These are phyloP conservation scores for Penicilliopsis zonata DNA, from an alignment of 495 filamentous ascomycete species.

Conservation along the genomic window DNA sequence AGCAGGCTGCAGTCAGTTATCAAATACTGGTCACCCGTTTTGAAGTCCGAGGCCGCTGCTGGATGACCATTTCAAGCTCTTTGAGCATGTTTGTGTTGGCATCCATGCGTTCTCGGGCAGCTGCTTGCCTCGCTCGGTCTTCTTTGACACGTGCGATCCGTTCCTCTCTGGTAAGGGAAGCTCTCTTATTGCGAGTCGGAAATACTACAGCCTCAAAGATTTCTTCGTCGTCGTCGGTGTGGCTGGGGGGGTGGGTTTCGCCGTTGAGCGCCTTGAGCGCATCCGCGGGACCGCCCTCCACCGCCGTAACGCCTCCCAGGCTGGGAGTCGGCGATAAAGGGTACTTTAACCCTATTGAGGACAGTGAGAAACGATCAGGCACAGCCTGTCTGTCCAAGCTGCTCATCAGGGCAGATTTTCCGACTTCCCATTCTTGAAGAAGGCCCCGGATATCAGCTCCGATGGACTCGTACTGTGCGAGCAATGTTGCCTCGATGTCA, in stretches of 20 bases:
- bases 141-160: constrained; percentile 80
- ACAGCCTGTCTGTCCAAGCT: constrained; percentile 47
- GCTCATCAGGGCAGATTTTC: constrained; percentile 59
- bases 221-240: constrained; percentile 47
- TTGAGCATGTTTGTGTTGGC: constrained; percentile 79
- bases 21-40: constrained; percentile 39
- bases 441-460: constrained; percentile 73
- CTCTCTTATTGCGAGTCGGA: constrained; percentile 51
- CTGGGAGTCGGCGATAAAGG: constrained; percentile 72
- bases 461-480: constrained; percentile 89
- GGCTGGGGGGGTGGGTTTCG: constrained; percentile 25
- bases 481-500: constrained; percentile 56
- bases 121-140: constrained; percentile 60
- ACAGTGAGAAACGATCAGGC: constrained; percentile 52
- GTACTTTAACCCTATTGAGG: constrained; percentile 53
- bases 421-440: constrained; percentile 84
- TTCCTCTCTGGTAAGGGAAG: constrained; percentile 72
- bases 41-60: constrained; percentile 49
- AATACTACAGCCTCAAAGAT: constrained; percentile 83
- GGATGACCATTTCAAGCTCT: constrained; percentile 83
- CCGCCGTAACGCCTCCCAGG: constrained; percentile 72
- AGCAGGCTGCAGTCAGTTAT: constrained; percentile 7
- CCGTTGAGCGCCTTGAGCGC: constrained; percentile 68
- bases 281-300: constrained; percentile 68
- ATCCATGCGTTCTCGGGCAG: constrained; percentile 56